phyloP scores from a whole-genome alignment of 208 protist genomes.

The Crithidia sp. region DNA sequence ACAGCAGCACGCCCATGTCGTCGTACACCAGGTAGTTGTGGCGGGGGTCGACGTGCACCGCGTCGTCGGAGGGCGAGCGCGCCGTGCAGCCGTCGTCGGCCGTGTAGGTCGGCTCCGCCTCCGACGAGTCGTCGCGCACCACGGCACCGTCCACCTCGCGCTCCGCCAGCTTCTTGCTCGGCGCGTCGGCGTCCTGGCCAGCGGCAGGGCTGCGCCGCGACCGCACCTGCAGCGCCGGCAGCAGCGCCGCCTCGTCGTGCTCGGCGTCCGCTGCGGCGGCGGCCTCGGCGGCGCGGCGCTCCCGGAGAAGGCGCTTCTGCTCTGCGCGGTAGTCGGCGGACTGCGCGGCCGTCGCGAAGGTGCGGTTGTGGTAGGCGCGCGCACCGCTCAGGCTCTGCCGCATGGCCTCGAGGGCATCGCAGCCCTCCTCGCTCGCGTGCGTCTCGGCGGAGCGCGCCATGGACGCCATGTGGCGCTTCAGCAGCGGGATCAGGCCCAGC shows the following conservation, averaged over 20 bases:
- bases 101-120: not conserved
- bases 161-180: slow-evolving; percentile 7
- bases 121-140: slow-evolving; percentile 24
- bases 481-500: slow-evolving; percentile 48
- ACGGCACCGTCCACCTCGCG: slow-evolving; percentile 29
- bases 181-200: slow-evolving; percentile 4
- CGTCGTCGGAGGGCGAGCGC: not conserved
- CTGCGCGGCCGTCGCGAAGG: slow-evolving; percentile 12
- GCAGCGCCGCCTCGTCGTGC: slow-evolving; percentile 2
- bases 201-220: not conserved
- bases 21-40: slow-evolving; percentile 28
- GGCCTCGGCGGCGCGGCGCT: not conserved
- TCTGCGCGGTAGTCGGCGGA: slow-evolving; percentile 13
- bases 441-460: slow-evolving; percentile 26
- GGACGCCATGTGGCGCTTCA: slow-evolving; percentile 33
- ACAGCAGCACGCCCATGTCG: slow-evolving; percentile 33
- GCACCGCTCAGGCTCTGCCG: slow-evolving; percentile 32
- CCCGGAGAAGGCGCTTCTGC: slow-evolving; percentile 2
- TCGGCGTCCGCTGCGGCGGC: not conserved
- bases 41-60: slow-evolving; percentile 9
- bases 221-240: not conserved
- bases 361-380: slow-evolving; percentile 13
- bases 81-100: not conserved
- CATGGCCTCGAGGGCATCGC: slow-evolving; percentile 38
- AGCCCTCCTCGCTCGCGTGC: slow-evolving; percentile 32